These are phyloP conservation scores for Pseudoscleropodium purum DNA, from an alignment of 225 moss, liverwort and hornwort species.

Conservation along the genomic window DNA sequence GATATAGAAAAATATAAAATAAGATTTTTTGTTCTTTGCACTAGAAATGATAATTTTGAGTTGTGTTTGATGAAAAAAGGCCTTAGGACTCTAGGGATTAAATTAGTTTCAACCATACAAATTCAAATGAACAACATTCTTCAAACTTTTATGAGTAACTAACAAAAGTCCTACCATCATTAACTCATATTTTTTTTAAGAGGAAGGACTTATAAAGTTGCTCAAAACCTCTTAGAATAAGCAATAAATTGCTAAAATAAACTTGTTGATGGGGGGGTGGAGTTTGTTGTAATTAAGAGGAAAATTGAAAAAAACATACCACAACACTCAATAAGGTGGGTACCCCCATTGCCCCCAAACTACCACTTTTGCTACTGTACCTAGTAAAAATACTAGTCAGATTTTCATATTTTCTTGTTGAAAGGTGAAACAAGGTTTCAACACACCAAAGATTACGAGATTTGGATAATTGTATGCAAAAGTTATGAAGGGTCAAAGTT, in stretches of 20 bases:
- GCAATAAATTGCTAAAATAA: background rate
- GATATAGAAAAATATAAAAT: background rate
- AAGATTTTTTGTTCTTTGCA: background rate
- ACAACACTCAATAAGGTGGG: background rate
- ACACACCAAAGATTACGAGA: rapidly evolving
- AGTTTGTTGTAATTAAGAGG: background rate
- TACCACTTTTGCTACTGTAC: too few species aligned
- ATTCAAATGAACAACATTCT: background rate
- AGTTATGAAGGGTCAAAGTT: too few species aligned
- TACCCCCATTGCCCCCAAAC: too few species aligned
- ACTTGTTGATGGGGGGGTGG: too few species aligned
- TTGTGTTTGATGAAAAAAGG: background rate
- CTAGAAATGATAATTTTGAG: background rate
- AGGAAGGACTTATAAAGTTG: too few species aligned
- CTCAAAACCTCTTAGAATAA: background rate
- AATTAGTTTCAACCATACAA: background rate
- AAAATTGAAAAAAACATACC: rapidly evolving
- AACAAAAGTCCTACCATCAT: background rate
- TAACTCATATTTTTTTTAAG: too few species aligned
- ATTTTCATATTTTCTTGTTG: too few species aligned
- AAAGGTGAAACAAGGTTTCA: too few species aligned
- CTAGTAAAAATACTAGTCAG: too few species aligned
- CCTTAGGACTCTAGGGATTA: rapidly evolving
- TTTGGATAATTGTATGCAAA: too few species aligned
- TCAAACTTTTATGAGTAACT: background rate